Conservation (phyloP, 352 stramenopile species). For the Phytophthora citrophthora region DNA sequence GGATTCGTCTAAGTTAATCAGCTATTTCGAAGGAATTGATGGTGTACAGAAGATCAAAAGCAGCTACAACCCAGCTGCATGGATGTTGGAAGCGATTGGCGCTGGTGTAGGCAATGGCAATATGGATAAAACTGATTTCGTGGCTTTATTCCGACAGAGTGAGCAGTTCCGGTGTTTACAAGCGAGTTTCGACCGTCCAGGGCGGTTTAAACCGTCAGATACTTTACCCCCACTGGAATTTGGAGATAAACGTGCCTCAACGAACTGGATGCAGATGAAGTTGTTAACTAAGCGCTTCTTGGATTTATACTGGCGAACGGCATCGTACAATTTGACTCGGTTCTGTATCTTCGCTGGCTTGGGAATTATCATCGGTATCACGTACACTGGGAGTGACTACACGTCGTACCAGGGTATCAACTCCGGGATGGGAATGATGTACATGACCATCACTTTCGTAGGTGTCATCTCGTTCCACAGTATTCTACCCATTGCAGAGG, state of each 20-base stretch:
- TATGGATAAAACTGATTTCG: conserved; percentile 38
- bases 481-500: conserved; percentile 17
- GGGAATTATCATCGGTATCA: conserved; percentile 72
- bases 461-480: conserved; percentile 67
- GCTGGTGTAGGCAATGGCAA: conserved; percentile 35
- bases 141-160: conserved; percentile 36
- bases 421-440: conserved; percentile 79
- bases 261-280: conserved; percentile 33
- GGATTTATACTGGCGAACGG: conserved; percentile 80
- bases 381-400: conserved; percentile 60
- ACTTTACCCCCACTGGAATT: conserved; percentile 44
- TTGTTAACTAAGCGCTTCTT: conserved; percentile 56
- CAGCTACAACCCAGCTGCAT: conserved; percentile 75
- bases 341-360: conserved; percentile 69
- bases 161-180: conserved; percentile 29
- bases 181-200: conserved; percentile 31
- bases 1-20: conserved; percentile 36
- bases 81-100: conserved; percentile 48
- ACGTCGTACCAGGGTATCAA: conserved; percentile 41
- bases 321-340: conserved; percentile 37
- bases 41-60: conserved; percentile 50
- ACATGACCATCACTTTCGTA: conserved; percentile 79
- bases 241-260: conserved; percentile 39
- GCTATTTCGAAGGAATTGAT: conserved; percentile 24
- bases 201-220: conserved; percentile 24